Evolutionary conservation across 176 grass and related monocot genomes (phyloP).

Genomic region (Hordeum marinum): DNA sequence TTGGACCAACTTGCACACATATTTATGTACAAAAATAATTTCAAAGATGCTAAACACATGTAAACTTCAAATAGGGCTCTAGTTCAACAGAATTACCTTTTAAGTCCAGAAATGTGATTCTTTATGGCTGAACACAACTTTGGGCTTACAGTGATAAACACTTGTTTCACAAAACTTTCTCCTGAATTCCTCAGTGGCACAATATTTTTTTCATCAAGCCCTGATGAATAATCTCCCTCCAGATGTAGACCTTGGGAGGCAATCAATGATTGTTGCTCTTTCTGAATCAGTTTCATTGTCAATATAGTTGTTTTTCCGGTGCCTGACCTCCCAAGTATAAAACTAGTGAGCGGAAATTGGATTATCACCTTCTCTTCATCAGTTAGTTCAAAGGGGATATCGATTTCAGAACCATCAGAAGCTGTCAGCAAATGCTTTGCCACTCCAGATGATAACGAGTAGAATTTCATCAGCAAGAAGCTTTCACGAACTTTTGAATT

Average conservation of each 20-base stretch:
- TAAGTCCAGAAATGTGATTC: conserved; percentile 52
- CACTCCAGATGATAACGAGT: conserved; percentile 68
- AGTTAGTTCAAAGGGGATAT: conserved; percentile 78
- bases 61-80: neutral
- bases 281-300: conserved; percentile 74
- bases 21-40: neutral
- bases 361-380: conserved; percentile 80
- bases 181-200: neutral
- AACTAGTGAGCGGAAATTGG: conserved; percentile 57
- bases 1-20: neutral
- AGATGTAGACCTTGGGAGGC: conserved; percentile 40
- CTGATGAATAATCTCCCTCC: neutral
- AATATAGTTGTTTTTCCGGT: conserved; percentile 92
- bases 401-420: conserved; percentile 67
- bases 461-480: conserved; percentile 89
- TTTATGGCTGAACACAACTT: conserved; percentile 84
- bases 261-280: conserved; percentile 62
- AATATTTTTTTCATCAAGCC: neutral
- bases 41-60: neutral
- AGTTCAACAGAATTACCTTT: conserved; percentile 32
- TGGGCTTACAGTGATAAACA: conserved; percentile 89
- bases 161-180: conserved; percentile 52
- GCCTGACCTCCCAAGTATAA: conserved; percentile 90
- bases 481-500: conserved; percentile 89
- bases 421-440: conserved; percentile 74